Evolutionary conservation across 2,329 filamentous ascomycete species (phyloP).

Genomic region (Stromatinia cepivora): DNA sequence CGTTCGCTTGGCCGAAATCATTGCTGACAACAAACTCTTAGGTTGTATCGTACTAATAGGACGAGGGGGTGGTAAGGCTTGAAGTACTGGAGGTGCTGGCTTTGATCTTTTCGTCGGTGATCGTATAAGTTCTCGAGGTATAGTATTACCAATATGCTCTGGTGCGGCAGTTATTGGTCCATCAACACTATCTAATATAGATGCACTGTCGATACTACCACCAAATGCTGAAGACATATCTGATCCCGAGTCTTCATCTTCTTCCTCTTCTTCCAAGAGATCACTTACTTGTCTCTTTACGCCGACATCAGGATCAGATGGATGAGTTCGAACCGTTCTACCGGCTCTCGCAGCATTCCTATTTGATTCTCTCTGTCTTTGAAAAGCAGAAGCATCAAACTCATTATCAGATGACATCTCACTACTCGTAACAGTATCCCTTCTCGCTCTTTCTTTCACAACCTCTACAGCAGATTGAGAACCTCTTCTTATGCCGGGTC

Average conservation of each 20-base stretch:
- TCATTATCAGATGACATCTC: slow-evolving; percentile 84
- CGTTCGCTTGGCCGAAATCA: slow-evolving; percentile 70
- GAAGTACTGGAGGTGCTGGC: slow-evolving; percentile 57
- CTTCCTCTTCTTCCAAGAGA: slow-evolving; percentile 50
- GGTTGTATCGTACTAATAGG: slow-evolving; percentile 68
- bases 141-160: slow-evolving; percentile 62
- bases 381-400: slow-evolving; percentile 65
- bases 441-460: slow-evolving; percentile 66
- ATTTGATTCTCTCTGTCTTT: slow-evolving; percentile 61
- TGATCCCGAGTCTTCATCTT: slow-evolving; percentile 61
- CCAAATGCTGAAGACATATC: slow-evolving; percentile 66
- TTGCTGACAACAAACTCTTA: slow-evolving; percentile 69
- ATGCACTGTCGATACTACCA: slow-evolving; percentile 68
- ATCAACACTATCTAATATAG: slow-evolving; percentile 64
- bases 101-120: slow-evolving; percentile 65
- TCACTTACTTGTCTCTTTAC: slow-evolving; percentile 42
- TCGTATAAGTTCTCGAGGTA: slow-evolving; percentile 59
- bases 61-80: slow-evolving; percentile 68
- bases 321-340: slow-evolving; percentile 54
- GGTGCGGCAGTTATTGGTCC: slow-evolving; percentile 57
- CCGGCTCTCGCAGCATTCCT: slow-evolving; percentile 57
- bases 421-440: slow-evolving; percentile 79
- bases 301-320: slow-evolving; percentile 49
- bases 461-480: slow-evolving; percentile 71
- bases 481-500: slow-evolving; percentile 55